Base-by-base conservation (phyloP, 345 rosid species). In the Salix purpurea region DNA sequence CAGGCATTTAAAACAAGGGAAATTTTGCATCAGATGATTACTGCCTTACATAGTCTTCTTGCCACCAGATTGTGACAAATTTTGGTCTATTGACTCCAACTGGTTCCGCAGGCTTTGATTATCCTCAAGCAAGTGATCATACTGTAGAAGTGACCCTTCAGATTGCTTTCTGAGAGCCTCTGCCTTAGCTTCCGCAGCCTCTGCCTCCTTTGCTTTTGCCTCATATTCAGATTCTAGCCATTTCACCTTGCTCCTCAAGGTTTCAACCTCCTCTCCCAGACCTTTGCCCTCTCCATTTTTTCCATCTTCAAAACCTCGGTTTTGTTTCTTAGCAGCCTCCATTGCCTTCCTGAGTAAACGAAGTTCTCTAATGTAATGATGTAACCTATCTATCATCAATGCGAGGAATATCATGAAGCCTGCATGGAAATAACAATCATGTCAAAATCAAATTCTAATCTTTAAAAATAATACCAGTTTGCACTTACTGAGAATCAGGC, bases 321-420 rank as follows among this genome's bases (percentile, higher is more conserved):
- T 86, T 72, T 90, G 94, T 80, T 89, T 92, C 91, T 91, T 93
- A 28, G 85, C 87, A 65, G 83, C 84, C 79, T 94, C 97, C 91
- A 89, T 90, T 64, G 92, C 81, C 88, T 91, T 92, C 76, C 97
- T 87, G 19, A 94, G 87, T 16, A 87, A 66, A 4, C 91, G 86
- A 21, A 94, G 90, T 64, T 94, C 97, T 82, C 96, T 90, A 16
- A 92, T 92, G 88, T 91, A 92, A 74, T 94, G 90, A 83, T 94
- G 98, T 69, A 92, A 77, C 74, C 98, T 81, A 76, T 94, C 98
- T 28, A 92, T 89, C 98, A 94, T 94, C 66, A 94, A 80, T 2
- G 93, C 60, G 4, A 92, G 93, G 85, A 91, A 91, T 4, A 94
- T 77, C 85, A 92, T 60, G 68, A 94, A 94, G 26, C 98, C 98